Conservation (phyloP, 805 yeast species). For the Cyberlindnera subsufficiens region DNA sequence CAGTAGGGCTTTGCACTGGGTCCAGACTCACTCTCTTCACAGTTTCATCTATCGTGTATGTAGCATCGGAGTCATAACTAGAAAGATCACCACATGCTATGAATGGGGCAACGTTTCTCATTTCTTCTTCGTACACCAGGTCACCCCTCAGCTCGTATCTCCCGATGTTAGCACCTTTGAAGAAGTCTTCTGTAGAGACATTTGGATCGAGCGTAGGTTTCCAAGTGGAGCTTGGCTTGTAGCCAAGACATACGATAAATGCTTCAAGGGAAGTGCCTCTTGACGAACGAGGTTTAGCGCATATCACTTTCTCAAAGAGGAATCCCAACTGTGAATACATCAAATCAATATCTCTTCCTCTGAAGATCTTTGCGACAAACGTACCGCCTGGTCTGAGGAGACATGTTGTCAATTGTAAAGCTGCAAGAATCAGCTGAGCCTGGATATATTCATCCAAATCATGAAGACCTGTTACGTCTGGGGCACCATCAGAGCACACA, state of each 20-base stretch:
- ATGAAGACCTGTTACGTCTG: constrained; percentile 96
- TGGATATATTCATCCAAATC: constrained; percentile 96
- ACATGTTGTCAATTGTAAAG: constrained; percentile 87
- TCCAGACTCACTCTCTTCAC: constrained; percentile 50
- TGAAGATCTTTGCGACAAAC: constrained; percentile 92
- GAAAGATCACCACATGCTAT: constrained; percentile 91
- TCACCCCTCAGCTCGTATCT: constrained; percentile 43
- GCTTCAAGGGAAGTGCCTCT: constrained; percentile 94
- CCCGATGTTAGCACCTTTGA: constrained; percentile 57
- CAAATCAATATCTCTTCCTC: constrained; percentile 94
- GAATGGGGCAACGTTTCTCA: constrained; percentile 80
- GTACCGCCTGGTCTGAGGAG: constrained; percentile 84
- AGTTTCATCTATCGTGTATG: constrained; percentile 47
- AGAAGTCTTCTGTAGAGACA: constrained; percentile 74
- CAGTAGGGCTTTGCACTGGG: constrained; percentile 94
- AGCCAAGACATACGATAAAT: constrained; percentile 87
- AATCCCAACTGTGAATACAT: constrained; percentile 88
- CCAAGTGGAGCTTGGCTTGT: constrained; percentile 82
- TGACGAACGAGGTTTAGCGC: constrained; percentile 95
- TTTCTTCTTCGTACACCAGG: constrained; percentile 47
- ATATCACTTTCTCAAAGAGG: constrained; percentile 78
- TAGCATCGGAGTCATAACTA: constrained; percentile 92
- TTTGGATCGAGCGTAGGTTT: constrained; percentile 54
- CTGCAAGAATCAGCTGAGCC: constrained; percentile 88
- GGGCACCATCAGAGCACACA: constrained; percentile 97